Conservation (phyloP, 345 rosid genomes). For the Gossypium turneri region DNA sequence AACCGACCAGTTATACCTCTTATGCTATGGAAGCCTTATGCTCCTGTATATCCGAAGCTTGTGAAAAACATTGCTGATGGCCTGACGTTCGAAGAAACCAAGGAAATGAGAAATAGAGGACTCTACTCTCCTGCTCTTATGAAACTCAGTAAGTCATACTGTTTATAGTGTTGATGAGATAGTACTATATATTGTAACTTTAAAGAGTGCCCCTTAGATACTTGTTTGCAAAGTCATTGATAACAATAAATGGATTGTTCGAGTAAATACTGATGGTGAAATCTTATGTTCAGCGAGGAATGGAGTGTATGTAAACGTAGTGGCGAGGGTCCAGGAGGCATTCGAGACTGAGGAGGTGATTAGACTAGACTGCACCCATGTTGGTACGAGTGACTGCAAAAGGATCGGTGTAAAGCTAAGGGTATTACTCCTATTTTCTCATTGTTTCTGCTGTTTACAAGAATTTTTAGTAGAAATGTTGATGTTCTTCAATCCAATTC, state of each 20-base stretch:
- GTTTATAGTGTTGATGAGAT: slow-evolving; percentile 21
- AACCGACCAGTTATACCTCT: too few relatives aligned
- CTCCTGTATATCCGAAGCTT: too few relatives aligned
- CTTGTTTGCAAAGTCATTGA: neutral
- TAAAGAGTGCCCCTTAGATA: neutral
- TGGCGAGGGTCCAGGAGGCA: slow-evolving; percentile 63
- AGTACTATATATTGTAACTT: neutral
- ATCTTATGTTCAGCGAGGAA: slow-evolving; percentile 60
- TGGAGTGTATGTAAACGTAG: slow-evolving; percentile 83
- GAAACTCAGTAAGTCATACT: slow-evolving; percentile 25
- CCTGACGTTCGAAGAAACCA: too few relatives aligned
- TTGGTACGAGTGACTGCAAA: slow-evolving; percentile 81
- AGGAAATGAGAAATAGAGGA: too few relatives aligned
- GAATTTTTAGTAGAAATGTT: neutral
- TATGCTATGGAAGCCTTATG: too few relatives aligned
- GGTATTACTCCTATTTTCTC: slow-evolving; percentile 32
- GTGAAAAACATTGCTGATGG: too few relatives aligned
- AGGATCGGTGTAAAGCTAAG: slow-evolving; percentile 72
- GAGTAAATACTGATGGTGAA: neutral
- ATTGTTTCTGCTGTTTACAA: neutral
- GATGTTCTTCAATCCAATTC: neutral
- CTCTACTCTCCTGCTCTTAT: too few relatives aligned
- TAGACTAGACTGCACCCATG: slow-evolving; percentile 77
- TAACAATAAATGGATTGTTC: neutral
- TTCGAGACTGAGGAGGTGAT: slow-evolving; percentile 62